Base-by-base conservation (phyloP, 768 basidiomycete genomes). In the Neoboletus subvelutipes region DNA sequence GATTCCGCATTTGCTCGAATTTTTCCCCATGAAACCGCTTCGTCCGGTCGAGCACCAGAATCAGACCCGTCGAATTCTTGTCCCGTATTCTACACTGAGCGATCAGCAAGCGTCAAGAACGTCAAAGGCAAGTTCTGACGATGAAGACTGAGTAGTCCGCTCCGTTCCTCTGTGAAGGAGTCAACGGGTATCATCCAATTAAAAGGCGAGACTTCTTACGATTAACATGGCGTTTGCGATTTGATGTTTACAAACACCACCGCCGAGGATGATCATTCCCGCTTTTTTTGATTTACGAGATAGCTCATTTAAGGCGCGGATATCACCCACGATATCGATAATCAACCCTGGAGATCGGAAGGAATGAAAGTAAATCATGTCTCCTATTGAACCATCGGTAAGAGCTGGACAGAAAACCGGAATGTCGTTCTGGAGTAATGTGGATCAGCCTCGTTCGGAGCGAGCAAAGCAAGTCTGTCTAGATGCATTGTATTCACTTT, bases 201-300 rank as follows among this genome's bases (percentile, higher is more conserved):
- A 52, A 20, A 54, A 58, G 34, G 9, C 10, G 43, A 45, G 12
- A 24, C 62, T 24, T 39, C 83, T 74, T 73, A 98, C 96, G 68
- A 99, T 97, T 24, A 99, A 78, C 97, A 99, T 98, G 2, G 96
- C 94, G 68, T 99, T 99, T n/a, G 96, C 96, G 55, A 99, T 97
- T 69, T 99, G 97, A 70, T 99, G 97, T 71, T 99, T 99, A 77
- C 95, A 98, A 11, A 99, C 94, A 1, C 97, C 97, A 3, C 97
- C 97, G 9, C 97, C 97, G 13, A 98, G 84, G 52, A 99, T 86
- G 64, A 99, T 93, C 95, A 98, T 98, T 2, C 97, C 97, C 20
- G 97, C 97, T 75, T 93, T 95, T 54, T 84, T 86, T 36, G 95
- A 90, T 60, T 83, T 86, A 53, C 97, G 82, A 12, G 90, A 85